Percentiles rank a stretch among this genome's conserved stretches.
Evolutionary conservation across 2,329 filamentous ascomycete species (phyloP).

Genomic region (Beauveria sp.): DNA sequence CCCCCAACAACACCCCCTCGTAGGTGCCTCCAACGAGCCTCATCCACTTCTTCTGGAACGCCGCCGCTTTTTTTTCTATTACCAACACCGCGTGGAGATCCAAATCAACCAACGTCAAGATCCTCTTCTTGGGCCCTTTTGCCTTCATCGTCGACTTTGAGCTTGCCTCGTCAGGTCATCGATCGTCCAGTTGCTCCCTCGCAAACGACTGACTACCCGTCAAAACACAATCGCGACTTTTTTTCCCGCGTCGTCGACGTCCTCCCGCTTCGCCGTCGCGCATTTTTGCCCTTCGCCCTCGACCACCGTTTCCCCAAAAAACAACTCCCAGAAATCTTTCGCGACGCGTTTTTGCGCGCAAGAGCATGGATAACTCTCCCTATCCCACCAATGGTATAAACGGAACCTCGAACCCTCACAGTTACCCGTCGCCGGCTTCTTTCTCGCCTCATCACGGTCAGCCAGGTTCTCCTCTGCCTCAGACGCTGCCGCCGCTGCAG

Average conservation of each 20-base stretch:
- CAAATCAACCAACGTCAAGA: constrained; percentile 7
- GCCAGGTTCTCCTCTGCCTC: constrained; percentile 37
- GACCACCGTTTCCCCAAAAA: constrained; percentile 14
- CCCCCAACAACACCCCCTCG: constrained; percentile 13
- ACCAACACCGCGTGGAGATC: constrained; percentile 7
- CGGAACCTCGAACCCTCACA: constrained; percentile 40
- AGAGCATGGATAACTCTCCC: constrained; percentile 48
- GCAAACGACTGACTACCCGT: background rate
- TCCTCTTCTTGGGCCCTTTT: background rate
- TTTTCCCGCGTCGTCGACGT: background rate
- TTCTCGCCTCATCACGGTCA: constrained; percentile 45
- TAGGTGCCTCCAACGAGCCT: constrained; percentile 12
- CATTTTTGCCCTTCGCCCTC: background rate
- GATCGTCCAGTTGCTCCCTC: background rate
- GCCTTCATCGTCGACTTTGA: background rate
- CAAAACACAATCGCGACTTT: constrained; percentile 1
- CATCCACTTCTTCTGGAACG: constrained; percentile 13
- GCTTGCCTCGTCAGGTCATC: background rate
- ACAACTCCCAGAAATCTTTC: constrained; percentile 16
- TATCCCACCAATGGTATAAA: constrained; percentile 50
- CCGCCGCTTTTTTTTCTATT: constrained; percentile 12
- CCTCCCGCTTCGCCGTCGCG: constrained; percentile 4
- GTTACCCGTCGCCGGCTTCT: constrained; percentile 44
- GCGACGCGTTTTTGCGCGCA: constrained; percentile 28
- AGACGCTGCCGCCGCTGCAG: constrained; percentile 50